Evolutionary conservation across 176 grass and related monocot species (phyloP).

Genomic region (Elaeis guineensis): DNA sequence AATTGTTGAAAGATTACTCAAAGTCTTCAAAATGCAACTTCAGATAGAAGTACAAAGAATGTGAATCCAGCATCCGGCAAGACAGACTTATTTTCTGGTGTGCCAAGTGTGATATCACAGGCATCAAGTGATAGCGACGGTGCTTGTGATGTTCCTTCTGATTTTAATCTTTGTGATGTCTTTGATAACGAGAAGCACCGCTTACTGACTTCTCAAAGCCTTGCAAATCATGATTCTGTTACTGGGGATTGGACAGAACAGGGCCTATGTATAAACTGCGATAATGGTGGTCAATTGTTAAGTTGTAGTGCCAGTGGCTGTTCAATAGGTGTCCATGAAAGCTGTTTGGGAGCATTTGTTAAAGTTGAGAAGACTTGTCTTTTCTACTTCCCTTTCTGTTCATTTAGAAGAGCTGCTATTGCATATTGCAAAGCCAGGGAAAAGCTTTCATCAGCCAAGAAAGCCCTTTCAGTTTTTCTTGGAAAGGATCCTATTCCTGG

Average conservation of each 20-base stretch:
- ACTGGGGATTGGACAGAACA: slow-evolving; percentile 17
- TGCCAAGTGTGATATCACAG: background rate
- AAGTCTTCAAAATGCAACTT: background rate
- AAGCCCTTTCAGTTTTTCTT: slow-evolving; percentile 17
- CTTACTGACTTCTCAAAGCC: background rate
- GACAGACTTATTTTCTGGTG: background rate
- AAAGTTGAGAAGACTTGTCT: slow-evolving; percentile 18
- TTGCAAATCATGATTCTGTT: background rate
- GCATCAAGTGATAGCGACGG: background rate
- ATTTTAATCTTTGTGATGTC: slow-evolving; percentile 3
- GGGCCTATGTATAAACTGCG: slow-evolving; percentile 43
- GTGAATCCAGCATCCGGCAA: background rate
- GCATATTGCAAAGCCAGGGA: slow-evolving; percentile 30
- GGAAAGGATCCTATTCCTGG: background rate
- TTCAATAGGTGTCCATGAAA: slow-evolving; percentile 22
- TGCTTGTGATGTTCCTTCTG: background rate
- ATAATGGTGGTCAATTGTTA: slow-evolving; percentile 33
- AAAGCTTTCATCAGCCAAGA: background rate
- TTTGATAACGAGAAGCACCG: background rate
- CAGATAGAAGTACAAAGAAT: background rate
- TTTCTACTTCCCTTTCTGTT: slow-evolving; percentile 41
- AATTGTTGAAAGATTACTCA: too few species aligned
- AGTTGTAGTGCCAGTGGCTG: slow-evolving; percentile 28
- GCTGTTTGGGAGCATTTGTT: slow-evolving; percentile 19
- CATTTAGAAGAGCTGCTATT: slow-evolving; percentile 23